phyloP scores from a whole-genome alignment of 1,284 basidiomycete genomes.

The Sanghuangporus weigelae region DNA sequence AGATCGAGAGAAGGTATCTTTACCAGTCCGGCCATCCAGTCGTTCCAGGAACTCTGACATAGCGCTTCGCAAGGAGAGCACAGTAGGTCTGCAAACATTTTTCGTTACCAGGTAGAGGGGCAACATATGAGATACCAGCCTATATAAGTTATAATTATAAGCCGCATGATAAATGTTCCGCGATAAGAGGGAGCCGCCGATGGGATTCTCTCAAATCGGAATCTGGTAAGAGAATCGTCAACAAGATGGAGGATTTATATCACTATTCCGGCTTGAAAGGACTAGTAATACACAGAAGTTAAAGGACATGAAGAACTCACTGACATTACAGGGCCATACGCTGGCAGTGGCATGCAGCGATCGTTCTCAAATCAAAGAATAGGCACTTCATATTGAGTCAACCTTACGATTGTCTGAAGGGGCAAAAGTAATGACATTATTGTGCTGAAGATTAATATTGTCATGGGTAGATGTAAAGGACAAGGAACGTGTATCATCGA shows the following conservation, averaged over 20 bases:
- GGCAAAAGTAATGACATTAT: not conserved
- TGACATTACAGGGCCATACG: constrained; percentile 42
- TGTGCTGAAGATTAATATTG: not conserved
- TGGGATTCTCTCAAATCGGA: constrained; percentile 31
- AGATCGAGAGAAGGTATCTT: constrained; percentile 9
- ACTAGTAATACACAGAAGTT: not conserved
- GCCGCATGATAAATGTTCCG: constrained; percentile 21
- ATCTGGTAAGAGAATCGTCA: constrained; percentile 35
- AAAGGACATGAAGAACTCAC: constrained; percentile 24
- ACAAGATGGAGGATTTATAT: constrained; percentile 42
- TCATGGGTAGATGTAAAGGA: not conserved
- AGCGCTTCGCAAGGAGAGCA: constrained; percentile 35
- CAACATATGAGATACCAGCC: constrained; percentile 57
- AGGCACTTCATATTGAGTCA: constrained; percentile 31
- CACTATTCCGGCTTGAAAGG: constrained; percentile 25
- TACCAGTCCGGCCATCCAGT: constrained; percentile 58
- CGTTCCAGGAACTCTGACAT: constrained; percentile 42
- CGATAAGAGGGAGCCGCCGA: not conserved
- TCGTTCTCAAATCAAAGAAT: constrained; percentile 41
- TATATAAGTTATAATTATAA: too few relatives aligned
- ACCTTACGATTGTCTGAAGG: constrained; percentile 13
- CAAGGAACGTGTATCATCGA: not conserved
- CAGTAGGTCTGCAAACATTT: constrained; percentile 39
- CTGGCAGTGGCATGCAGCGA: constrained; percentile 29
- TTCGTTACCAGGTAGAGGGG: constrained; percentile 33